Conservation (phyloP, 176 grass and related monocot genomes). For the Carex scoparia region DNA sequence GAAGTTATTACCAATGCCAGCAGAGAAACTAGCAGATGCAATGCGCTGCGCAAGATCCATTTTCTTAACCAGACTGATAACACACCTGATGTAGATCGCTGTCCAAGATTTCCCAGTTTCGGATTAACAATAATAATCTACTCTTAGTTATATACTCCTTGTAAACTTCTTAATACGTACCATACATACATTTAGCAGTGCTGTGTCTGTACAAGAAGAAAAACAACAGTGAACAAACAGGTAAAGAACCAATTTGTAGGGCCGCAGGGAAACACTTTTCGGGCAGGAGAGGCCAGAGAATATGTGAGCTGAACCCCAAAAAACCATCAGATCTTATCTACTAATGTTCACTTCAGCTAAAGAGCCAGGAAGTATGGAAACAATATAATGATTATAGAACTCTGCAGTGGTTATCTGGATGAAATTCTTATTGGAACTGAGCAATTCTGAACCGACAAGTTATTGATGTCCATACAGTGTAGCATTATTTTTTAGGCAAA, state of each 20-base stretch:
- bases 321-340: background rate
- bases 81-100: background rate
- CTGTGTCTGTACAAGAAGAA: background rate
- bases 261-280: background rate
- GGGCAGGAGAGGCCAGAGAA: background rate
- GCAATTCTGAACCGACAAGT: background rate
- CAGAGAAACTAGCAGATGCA: too few species aligned
- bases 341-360: background rate
- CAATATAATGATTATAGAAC: background rate
- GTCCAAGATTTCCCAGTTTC: background rate
- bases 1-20: too few species aligned
- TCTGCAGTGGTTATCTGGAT: background rate
- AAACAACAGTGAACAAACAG: background rate
- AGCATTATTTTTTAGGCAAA: background rate
- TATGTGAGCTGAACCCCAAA: background rate
- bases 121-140: background rate
- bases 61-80: too few species aligned
- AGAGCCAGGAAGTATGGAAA: background rate
- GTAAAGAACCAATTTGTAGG: background rate
- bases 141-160: background rate
- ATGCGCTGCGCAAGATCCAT: too few species aligned
- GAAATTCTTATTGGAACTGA: background rate
- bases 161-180: too few species aligned
- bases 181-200: background rate
- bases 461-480: background rate